Evolutionary conservation across 371 early-diverging fungal genomes (phyloP), one percentile per base, ranked within the genome.

Genomic region (Haplosporangium sp.): DNA sequence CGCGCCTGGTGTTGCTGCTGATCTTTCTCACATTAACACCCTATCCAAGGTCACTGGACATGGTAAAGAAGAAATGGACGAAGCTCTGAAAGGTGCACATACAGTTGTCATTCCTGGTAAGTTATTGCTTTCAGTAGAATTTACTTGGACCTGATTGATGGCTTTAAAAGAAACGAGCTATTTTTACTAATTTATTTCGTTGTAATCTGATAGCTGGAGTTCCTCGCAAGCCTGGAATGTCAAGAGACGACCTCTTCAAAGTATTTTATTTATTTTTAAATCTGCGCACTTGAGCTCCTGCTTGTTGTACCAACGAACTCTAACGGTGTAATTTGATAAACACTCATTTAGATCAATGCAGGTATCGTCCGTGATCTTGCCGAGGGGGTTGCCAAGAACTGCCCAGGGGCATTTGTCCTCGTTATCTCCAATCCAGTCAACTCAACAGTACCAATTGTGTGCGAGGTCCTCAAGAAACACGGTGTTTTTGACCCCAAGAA

Each of bases 1-100:
- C 92, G 94, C 96, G 59, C 95, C 96, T 34, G 99, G 98, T 69
- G 96, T 98, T 71, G 98, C 98, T 56, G 98, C 98, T 63, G 99
- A 99, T 84, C 88, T 99, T 62, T 91, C 94, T 76, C 99, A 99
- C 91, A 95, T 99, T 89, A 96, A 96, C 93, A 96, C 97, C 61
- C 85, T 88, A 83, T 91, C 95, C 71, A 89, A 86, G 79, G 95
- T 93, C 72, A 85, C 77, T 47, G 83, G 77, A 1, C 66, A 77
- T 39, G 77, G 73, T 40, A 88, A 92, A 77, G 93, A 92, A 19
- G 90, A 91, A 59, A 91, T 98, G 85, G 91, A 91, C 84, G 89
- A 85, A 67, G 95, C 98, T 44, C 87, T 99, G 62, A 86, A 89
- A 72, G 97, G 90, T 65, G 91, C 94, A 38, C 93, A 97, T 79